These are phyloP conservation scores for Collariella sp. DNA, from an alignment of 495 filamentous ascomycete genomes.

Conservation along the genomic window DNA sequence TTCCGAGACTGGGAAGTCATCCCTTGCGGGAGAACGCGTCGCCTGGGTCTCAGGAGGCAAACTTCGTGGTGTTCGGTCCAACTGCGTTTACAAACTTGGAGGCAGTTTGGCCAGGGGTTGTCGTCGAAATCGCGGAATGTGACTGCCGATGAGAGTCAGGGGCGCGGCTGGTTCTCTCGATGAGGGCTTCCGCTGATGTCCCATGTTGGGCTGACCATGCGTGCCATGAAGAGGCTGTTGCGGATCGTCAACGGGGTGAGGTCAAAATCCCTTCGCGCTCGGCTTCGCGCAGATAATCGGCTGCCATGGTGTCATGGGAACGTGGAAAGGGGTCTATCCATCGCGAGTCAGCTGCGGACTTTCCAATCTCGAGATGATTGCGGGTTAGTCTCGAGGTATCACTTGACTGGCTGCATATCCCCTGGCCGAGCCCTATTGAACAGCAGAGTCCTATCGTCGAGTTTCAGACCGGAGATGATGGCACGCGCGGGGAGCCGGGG, in stretches of 20 bases:
- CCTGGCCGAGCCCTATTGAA: background rate
- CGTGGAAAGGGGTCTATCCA: background rate
- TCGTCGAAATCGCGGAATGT: background rate
- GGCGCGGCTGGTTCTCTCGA: background rate
- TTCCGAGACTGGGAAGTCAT: background rate
- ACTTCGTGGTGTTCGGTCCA: background rate
- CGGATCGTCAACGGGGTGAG: slow-evolving; percentile 2
- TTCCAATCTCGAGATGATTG: background rate
- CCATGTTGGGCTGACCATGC: background rate
- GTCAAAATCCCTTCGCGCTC: background rate
- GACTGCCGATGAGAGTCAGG: background rate
- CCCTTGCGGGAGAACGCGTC: background rate
- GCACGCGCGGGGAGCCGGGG: slow-evolving; percentile 1
- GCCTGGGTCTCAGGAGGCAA: background rate
- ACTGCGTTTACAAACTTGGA: background rate
- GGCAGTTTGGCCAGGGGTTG: background rate
- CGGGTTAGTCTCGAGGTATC: background rate
- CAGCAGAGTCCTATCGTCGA: background rate
- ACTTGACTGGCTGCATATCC: slow-evolving; percentile 10
- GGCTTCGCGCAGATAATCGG: background rate
- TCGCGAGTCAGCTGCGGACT: slow-evolving; percentile 4
- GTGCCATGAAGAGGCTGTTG: background rate
- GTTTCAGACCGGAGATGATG: slow-evolving; percentile 9
- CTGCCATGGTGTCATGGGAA: background rate
- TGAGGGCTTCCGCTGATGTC: background rate